Evolutionary conservation across 129 eudicot species (phyloP).

Genomic region (Flaveria linearis): DNA sequence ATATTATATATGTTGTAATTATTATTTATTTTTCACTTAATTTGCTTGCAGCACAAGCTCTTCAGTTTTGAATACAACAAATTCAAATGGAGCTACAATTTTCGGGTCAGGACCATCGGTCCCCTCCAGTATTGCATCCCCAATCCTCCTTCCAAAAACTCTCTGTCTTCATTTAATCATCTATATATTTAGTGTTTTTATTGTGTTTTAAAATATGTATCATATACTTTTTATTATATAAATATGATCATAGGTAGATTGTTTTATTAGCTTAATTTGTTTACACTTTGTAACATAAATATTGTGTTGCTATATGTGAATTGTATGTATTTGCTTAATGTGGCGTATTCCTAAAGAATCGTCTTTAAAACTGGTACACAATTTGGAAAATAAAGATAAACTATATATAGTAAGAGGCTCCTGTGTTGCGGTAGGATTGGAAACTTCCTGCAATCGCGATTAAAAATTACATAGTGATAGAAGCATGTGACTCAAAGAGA

Average conservation of each 20-base stretch:
- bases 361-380: too few relatives aligned
- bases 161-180: constrained; percentile 7
- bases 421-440: neutral
- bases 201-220: constrained; percentile 27
- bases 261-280: neutral
- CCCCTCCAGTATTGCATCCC: constrained; percentile 47
- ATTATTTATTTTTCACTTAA: neutral
- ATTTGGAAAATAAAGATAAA: too few relatives aligned
- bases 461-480: too few relatives aligned
- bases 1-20: neutral
- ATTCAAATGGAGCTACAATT: constrained; percentile 76
- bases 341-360: too few relatives aligned
- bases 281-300: neutral
- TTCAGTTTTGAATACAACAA: constrained; percentile 71
- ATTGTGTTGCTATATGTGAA: neutral
- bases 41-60: constrained; percentile 79
- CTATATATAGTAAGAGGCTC: too few relatives aligned
- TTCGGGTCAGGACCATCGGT: constrained; percentile 76
- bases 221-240: neutral
- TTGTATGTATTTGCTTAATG: neutral
- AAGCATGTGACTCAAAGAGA: too few relatives aligned
- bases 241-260: neutral
- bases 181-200: constrained; percentile 10
- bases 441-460: too few relatives aligned
- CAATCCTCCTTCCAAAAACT: neutral